A percentile compares a stretch with the other conserved stretches of the same genome.
Evolutionary conservation across 805 yeast genomes (phyloP).

Genomic region (Diddensiella transvaalensis): DNA sequence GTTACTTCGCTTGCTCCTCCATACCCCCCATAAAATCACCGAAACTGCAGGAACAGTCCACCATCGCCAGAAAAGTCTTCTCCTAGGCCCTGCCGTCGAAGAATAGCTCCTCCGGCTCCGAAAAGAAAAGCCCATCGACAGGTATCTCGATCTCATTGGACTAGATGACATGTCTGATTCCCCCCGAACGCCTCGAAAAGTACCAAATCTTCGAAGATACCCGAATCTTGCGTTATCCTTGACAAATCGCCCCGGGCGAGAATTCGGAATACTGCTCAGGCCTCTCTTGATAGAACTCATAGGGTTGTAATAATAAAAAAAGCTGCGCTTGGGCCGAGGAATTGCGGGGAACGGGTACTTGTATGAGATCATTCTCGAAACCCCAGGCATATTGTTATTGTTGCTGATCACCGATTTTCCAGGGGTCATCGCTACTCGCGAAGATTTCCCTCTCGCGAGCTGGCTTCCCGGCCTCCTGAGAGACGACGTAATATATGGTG

Average conservation of each 20-base stretch:
- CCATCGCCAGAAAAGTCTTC: slow-evolving; percentile 21
- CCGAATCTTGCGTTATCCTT: slow-evolving; percentile 2
- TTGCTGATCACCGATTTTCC: neutral
- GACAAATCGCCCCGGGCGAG: slow-evolving; percentile 16
- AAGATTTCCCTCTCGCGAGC: neutral
- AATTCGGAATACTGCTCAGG: slow-evolving; percentile 18
- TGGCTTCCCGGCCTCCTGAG: neutral
- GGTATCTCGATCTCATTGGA: slow-evolving; percentile 6
- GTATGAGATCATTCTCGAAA: slow-evolving; percentile 3
- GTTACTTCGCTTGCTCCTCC: slow-evolving; percentile 14
- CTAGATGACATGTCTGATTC: neutral
- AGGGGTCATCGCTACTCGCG: neutral
- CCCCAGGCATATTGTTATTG: neutral
- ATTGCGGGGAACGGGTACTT: slow-evolving; percentile 24
- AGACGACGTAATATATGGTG: slow-evolving; percentile 9
- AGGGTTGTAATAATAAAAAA: slow-evolving; percentile 24
- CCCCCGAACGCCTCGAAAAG: neutral
- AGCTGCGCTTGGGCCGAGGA: slow-evolving; percentile 25
- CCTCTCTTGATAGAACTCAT: slow-evolving; percentile 25
- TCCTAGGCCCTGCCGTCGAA: neutral
- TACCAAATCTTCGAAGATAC: neutral
- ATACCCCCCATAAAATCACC: slow-evolving; percentile 22
- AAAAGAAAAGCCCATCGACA: slow-evolving; percentile 14
- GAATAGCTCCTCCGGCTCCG: slow-evolving; percentile 7
- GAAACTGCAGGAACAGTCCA: slow-evolving; percentile 28